Evolutionary conservation across 1,139 yeast genomes (phyloP), one percentile per base, ranked within the genome.

Genomic region (Kurtzmaniella natalensis): DNA sequence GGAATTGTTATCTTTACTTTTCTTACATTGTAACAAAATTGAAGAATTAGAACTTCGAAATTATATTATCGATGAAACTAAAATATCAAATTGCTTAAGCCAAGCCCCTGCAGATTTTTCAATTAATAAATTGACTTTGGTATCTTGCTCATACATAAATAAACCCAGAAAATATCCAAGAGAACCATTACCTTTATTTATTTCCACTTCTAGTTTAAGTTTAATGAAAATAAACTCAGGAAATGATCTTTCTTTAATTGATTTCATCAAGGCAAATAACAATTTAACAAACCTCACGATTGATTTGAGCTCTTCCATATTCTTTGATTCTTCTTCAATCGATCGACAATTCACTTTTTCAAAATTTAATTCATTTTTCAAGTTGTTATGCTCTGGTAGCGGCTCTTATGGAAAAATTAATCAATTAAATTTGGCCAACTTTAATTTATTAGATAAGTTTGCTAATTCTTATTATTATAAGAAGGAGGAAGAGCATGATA

Each of bases 301-400:
- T 16, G 82, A 77, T 43, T 48, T 77, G 32, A 59, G 60, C 35
- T 75, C 81, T 14, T 55, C 54, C 20, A 62, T 76, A 7, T 77
- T 78, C 40, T 69, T 73, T 55, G 42, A 39, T 13, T 42, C 43
- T 9, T 35, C 34, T 3, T 28, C 34, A 5, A 36, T 36, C 3
- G 41, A 42, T 7, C 44, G 30, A 22, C 34, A 40, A 7, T 68
- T 69, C 48, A 61, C 64, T 36, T 68, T 60, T 37, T 45, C 52
- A n/a, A 50, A 53, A 30, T 69, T 53, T 40, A 68, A 64, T 41
- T 60, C 59, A n/a, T 65, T 69, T 35, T 69, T 69, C 49, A 55
- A 64, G 39, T 47, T 69, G 23, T 47, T 69, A n/a, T 65, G 73
- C 41, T 64, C 71, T 5, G 59, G 64, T 5, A 45, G 48, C 19